phyloP scores from a whole-genome alignment of 2,329 filamentous ascomycete species.

The Fusarium newnesense region DNA sequence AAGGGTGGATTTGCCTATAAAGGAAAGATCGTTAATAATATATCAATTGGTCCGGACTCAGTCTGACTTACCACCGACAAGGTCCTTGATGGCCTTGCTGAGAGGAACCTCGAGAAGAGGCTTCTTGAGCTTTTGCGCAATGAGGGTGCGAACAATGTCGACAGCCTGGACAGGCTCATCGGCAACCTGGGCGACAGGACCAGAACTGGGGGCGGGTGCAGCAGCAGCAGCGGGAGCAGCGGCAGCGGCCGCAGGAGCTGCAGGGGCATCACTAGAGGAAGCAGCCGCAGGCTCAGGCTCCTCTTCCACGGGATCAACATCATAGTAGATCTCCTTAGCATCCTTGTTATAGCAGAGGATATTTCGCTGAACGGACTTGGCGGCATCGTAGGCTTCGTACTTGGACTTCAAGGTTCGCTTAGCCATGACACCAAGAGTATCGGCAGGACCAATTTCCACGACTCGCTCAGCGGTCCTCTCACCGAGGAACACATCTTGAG shows the following conservation, averaged over 20 bases:
- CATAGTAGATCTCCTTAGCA: conserved; percentile 99
- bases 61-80: conserved; percentile 86
- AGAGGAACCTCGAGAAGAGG: conserved; percentile 86
- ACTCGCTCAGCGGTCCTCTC: conserved; percentile 97
- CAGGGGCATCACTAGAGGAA: conserved; percentile 59
- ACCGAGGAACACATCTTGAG: conserved; percentile 98
- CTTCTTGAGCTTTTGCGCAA: conserved; percentile 99
- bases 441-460: conserved; percentile 95
- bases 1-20: conserved; percentile 91
- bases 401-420: conserved; percentile 95
- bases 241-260: conserved; percentile 64
- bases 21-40: conserved; percentile 20
- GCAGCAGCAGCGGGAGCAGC: conserved; percentile 66
- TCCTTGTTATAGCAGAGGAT: conserved; percentile 99
- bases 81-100: conserved; percentile 97
- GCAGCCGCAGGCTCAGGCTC: conserved; percentile 74
- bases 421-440: conserved; percentile 97
- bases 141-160: conserved; percentile 87
- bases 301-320: conserved; percentile 93
- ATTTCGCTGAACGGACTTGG: conserved; percentile 94
- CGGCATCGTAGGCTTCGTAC: conserved; percentile 98
- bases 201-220: conserved; percentile 74
- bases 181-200: conserved; percentile 85
- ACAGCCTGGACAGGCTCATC: conserved; percentile 89
- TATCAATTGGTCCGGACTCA: not conserved